These are phyloP conservation scores for Coemansia sp. DNA, from an alignment of 192 early-diverging fungal species.

Conservation along the genomic window DNA sequence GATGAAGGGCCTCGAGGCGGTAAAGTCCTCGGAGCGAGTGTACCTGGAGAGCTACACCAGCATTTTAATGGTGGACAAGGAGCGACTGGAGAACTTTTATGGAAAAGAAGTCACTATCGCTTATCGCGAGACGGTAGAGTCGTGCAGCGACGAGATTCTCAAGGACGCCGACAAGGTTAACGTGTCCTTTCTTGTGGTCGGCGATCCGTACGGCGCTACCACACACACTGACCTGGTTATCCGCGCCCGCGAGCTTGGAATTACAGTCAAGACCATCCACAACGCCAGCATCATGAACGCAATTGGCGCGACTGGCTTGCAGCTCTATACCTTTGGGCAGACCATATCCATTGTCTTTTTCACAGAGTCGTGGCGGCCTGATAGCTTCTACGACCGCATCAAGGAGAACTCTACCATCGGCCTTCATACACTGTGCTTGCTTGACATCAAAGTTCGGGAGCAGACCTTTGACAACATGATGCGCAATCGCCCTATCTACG, in stretches of 20 bases:
- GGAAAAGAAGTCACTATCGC: slow-evolving; percentile 83
- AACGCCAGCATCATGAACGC: slow-evolving; percentile 99
- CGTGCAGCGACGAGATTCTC: slow-evolving; percentile 85
- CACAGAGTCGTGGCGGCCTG: slow-evolving; percentile 94
- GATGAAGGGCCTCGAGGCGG: slow-evolving; percentile 93
- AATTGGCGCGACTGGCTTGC: slow-evolving; percentile 90
- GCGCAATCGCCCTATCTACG: slow-evolving; percentile 88
- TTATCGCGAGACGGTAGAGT: slow-evolving; percentile 97
- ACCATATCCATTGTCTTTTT: slow-evolving; percentile 99
- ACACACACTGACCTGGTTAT: slow-evolving; percentile 97
- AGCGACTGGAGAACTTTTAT: slow-evolving; percentile 77
- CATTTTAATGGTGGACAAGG: slow-evolving; percentile 84
- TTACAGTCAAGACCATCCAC: slow-evolving; percentile 90
- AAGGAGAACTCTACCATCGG: slow-evolving; percentile 80
- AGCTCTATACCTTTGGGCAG: slow-evolving; percentile 97
- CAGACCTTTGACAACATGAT: slow-evolving; percentile 96
- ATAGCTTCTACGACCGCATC: slow-evolving; percentile 94
- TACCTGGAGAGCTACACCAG: slow-evolving; percentile 97
- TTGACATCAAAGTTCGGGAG: slow-evolving; percentile 99
- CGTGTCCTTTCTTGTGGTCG: slow-evolving; percentile 95
- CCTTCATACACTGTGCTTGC: slow-evolving; percentile 91
- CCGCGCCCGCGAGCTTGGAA: slow-evolving; percentile 83
- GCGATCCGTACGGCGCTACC: slow-evolving; percentile 96
- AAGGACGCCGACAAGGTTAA: slow-evolving; percentile 83
- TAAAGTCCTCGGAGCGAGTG: slow-evolving; percentile 80